Evolutionary conservation across 2,329 filamentous ascomycete genomes (phyloP).

Genomic region (Trichoderma atrobrunneum): DNA sequence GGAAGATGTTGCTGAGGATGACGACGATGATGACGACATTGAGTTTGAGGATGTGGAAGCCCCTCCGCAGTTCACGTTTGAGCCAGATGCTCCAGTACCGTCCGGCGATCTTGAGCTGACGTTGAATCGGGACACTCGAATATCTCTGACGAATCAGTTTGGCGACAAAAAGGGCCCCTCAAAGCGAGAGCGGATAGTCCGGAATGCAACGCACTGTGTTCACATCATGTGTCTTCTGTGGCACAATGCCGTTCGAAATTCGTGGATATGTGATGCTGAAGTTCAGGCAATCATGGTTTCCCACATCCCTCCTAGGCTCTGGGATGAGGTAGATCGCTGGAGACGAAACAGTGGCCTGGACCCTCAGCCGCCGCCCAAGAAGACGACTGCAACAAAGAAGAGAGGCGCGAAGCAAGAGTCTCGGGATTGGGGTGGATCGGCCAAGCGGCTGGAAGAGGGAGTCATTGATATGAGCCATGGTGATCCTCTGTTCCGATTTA

Average conservation of each 20-base stretch:
- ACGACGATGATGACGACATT: conserved; percentile 42
- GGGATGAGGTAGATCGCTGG: conserved; percentile 72
- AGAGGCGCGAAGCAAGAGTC: conserved; percentile 32
- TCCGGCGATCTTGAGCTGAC: conserved; percentile 73
- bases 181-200: conserved; percentile 77
- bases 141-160: conserved; percentile 59
- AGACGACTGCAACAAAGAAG: conserved; percentile 33
- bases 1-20: conserved; percentile 26
- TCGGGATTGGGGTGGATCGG: conserved; percentile 68
- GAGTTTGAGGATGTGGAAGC: conserved; percentile 63
- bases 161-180: conserved; percentile 77
- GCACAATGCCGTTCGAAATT: conserved; percentile 83
- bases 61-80: conserved; percentile 51
- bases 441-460: conserved; percentile 66
- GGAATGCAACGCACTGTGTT: conserved; percentile 77
- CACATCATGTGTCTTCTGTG: conserved; percentile 86
- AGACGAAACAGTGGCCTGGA: conserved; percentile 62
- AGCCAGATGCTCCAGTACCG: conserved; percentile 46
- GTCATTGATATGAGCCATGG: conserved; percentile 75
- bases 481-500: conserved; percentile 73
- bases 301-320: conserved; percentile 66
- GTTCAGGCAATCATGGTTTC: conserved; percentile 73
- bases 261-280: conserved; percentile 75
- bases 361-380: conserved; percentile 24
- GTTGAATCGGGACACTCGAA: conserved; percentile 55